Evolutionary conservation across 768 basidiomycete species (phyloP).

Genomic region (Tulasnella sp.): DNA sequence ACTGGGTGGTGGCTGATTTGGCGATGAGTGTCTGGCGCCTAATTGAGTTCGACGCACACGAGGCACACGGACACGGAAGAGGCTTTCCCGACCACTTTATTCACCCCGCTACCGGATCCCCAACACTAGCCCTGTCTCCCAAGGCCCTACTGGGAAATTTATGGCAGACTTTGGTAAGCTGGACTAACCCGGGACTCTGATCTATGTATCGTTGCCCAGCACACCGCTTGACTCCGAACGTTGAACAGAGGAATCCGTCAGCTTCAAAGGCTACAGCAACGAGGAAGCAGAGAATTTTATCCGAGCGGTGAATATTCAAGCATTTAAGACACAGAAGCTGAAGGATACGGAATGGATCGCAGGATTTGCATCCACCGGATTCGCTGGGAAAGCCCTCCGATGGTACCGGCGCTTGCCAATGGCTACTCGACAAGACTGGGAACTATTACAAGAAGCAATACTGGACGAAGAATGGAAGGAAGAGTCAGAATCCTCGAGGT

Average conservation of each 20-base stretch:
- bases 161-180: background rate
- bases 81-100: too few species aligned
- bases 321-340: background rate
- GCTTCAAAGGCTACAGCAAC: background rate
- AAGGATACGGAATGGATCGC: conserved; percentile 12
- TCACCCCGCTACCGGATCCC: background rate
- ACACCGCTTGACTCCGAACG: background rate
- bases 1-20: background rate
- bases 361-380: background rate
- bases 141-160: background rate
- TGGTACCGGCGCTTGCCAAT: background rate
- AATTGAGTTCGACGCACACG: background rate
- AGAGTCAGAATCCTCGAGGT: background rate
- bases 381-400: background rate
- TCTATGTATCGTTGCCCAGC: background rate
- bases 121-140: background rate
- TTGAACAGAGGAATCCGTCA: background rate
- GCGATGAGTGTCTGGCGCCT: background rate
- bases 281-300: background rate
- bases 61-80: background rate
- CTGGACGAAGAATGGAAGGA: background rate
- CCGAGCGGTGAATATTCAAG: background rate
- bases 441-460: background rate
- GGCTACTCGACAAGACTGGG: background rate
- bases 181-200: too few species aligned